A percentile compares a stretch with the other conserved stretches of the same genome.
These are phyloP conservation scores for Pseudogymnoascus sp. DNA, from an alignment of 2,329 filamentous ascomycete species.

Conservation along the genomic window DNA sequence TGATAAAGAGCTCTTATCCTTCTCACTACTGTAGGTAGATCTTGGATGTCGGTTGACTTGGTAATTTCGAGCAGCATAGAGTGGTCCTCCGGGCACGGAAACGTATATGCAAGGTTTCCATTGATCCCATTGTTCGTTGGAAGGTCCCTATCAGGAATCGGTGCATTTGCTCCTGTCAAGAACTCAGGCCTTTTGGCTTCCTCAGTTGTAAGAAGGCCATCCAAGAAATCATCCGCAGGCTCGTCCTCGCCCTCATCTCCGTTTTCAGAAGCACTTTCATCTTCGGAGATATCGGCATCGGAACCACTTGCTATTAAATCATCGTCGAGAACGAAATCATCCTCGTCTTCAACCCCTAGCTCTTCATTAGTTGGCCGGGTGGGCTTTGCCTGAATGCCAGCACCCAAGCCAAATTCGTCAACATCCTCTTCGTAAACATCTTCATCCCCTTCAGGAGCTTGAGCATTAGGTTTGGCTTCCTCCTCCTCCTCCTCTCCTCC, in stretches of 20 bases:
- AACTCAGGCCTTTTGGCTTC: constrained; percentile 48
- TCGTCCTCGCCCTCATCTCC: constrained; percentile 32
- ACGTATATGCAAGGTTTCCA: constrained; percentile 68
- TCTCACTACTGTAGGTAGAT: constrained; percentile 73
- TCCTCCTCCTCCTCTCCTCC: constrained; percentile 63
- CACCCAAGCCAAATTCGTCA: constrained; percentile 49
- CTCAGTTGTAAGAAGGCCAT: constrained; percentile 53
- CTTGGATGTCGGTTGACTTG: constrained; percentile 50
- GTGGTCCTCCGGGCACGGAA: constrained; percentile 73
- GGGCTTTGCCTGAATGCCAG: constrained; percentile 42
- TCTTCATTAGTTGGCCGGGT: constrained; percentile 37
- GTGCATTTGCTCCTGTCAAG: constrained; percentile 35
- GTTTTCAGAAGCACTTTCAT: constrained; percentile 36
- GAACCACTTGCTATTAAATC: constrained; percentile 73
- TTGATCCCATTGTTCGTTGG: constrained; percentile 28
- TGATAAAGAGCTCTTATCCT: constrained; percentile 89
- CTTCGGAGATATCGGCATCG: constrained; percentile 40
- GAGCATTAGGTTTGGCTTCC: constrained; percentile 28
- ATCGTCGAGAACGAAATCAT: constrained; percentile 86
- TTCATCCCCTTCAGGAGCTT: constrained; percentile 30
- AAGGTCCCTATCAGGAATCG: constrained; percentile 35
- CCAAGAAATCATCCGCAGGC: constrained; percentile 64
- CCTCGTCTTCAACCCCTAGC: constrained; percentile 80
- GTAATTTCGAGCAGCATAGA: constrained; percentile 62
- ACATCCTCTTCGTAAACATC: constrained; percentile 30